Evolutionary conservation across 495 filamentous ascomycete genomes (phyloP).

Genomic region (Copromyces sp.): DNA sequence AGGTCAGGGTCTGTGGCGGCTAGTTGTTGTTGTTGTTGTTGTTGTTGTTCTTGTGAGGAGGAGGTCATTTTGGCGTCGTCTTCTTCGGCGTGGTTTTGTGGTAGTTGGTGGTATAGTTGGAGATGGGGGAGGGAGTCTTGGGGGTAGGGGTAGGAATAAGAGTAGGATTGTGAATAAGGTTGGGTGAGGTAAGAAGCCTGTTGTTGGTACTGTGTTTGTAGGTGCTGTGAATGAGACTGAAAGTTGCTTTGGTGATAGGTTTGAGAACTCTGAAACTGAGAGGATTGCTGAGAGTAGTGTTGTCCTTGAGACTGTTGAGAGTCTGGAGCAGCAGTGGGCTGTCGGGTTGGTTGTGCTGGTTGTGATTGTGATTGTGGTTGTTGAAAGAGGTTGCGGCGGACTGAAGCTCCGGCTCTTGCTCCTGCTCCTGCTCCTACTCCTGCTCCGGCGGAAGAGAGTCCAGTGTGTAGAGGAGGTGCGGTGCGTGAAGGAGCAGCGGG

Average conservation of each 20-base stretch:
- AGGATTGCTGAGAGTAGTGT: neutral
- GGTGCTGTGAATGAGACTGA: neutral
- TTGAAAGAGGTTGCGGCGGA: constrained; percentile 69
- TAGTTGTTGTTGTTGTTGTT: neutral
- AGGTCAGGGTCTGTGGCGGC: constrained; percentile 26
- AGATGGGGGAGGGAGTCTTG: neutral
- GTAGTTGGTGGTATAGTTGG: neutral
- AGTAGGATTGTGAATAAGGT: neutral
- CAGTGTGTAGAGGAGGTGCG: neutral
- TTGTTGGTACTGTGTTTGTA: neutral
- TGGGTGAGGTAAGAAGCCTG: neutral
- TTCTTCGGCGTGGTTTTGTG: neutral
- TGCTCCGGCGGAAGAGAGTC: neutral
- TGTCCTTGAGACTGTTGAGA: neutral
- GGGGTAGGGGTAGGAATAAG: neutral
- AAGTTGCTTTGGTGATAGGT: neutral
- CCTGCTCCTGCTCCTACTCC: neutral
- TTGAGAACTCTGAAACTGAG: neutral
- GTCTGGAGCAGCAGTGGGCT: neutral
- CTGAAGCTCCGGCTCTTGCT: constrained; percentile 6
- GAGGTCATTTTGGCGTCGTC: neutral
- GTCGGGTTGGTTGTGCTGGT: neutral
- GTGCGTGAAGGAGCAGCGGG: constrained; percentile 1
- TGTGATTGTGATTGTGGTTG: neutral
- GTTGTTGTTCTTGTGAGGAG: neutral